Evolutionary conservation across 2,329 filamentous ascomycete genomes (phyloP), one percentile per base, ranked within the genome.

Genomic region (Fusarium sp.): DNA sequence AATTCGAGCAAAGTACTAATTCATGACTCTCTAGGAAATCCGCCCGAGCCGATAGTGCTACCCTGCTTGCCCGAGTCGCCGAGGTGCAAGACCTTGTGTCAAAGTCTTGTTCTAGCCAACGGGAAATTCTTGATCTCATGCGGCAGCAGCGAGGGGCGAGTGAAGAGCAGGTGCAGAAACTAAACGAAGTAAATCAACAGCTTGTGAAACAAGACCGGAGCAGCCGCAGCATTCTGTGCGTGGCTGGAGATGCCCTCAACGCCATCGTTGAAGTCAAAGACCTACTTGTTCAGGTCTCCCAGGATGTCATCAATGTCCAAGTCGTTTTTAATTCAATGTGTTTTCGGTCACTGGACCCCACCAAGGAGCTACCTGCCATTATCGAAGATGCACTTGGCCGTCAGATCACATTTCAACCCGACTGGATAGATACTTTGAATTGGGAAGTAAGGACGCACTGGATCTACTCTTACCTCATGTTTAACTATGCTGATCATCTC

Each of bases 321-420:
- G 5, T 23, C 0, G 4, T 51, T 16, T 51, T 51, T 2, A 9
- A 51, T 4, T 51, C 49, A 6, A 20, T 4, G 49, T 4, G 0
- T n/a, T 2, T 23, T 23, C 49, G 49, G 6, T 2, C 29, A 4
- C 20, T 51, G 14, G 10, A 20, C 9, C 49, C 29, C 1, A 33
- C 10, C 0, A 33, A 51, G 0, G 49, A 4, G 7, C 29, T 33
- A 0, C 49, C 49, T 9, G 49, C 4, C 11, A 23, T 14, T 6
- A 31, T 51, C 2, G 29, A 34, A 14, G 49, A 51, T 2, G 10
- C 49, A 0, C n/a, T 51, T 1, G 49, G 49, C 2, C 29, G 49
- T 1, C 49, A n/a, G 0, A 4, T 33, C 0, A 16, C 29, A 4
- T 23, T 51, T 1, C 27, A n/a, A 0, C 0, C 49, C 1, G 29